These are phyloP conservation scores for Coemansia furcata DNA, from an alignment of 192 early-diverging fungal species.

Conservation along the genomic window DNA sequence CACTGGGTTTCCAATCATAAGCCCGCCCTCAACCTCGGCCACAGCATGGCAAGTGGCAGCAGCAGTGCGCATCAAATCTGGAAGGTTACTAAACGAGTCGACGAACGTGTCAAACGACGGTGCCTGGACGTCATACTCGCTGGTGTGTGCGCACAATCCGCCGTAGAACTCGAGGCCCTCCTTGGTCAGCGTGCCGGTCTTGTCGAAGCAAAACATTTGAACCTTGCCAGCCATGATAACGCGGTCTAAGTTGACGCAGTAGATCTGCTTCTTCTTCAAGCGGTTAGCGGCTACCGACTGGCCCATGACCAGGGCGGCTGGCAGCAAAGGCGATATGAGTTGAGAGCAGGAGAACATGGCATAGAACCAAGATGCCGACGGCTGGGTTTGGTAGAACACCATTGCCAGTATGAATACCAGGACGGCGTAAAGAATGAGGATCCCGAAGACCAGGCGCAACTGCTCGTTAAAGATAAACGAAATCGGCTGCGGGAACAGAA, in stretches of 20 bases:
- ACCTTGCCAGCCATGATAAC: constrained; percentile 63
- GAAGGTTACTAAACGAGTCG: neutral
- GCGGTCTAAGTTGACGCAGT: constrained; percentile 58
- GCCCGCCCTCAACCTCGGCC: constrained; percentile 23
- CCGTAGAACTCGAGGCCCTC: constrained; percentile 62
- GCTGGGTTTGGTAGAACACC: constrained; percentile 45
- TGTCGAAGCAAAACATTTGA: constrained; percentile 63
- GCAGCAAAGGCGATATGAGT: constrained; percentile 57
- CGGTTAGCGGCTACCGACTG: constrained; percentile 57
- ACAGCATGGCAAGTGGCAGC: constrained; percentile 55
- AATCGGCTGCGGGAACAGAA: constrained; percentile 58
- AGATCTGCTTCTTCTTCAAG: constrained; percentile 53
- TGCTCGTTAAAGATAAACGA: constrained; percentile 66
- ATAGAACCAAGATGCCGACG: constrained; percentile 60
- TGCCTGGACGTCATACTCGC: neutral
- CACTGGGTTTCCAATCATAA: constrained; percentile 24
- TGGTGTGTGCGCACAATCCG: neutral
- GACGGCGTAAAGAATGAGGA: constrained; percentile 56
- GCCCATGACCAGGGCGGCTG: constrained; percentile 58
- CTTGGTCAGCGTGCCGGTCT: constrained; percentile 64
- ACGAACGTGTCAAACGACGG: neutral
- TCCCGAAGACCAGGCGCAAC: constrained; percentile 55
- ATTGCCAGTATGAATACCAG: constrained; percentile 34
- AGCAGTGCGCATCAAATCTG: constrained; percentile 3
- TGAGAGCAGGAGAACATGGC: constrained; percentile 62